A percentile compares a stretch with the other conserved stretches of the same genome.
Evolutionary conservation across 805 yeast species (phyloP).

Genomic region (Sugiyamaella chiloensis): DNA sequence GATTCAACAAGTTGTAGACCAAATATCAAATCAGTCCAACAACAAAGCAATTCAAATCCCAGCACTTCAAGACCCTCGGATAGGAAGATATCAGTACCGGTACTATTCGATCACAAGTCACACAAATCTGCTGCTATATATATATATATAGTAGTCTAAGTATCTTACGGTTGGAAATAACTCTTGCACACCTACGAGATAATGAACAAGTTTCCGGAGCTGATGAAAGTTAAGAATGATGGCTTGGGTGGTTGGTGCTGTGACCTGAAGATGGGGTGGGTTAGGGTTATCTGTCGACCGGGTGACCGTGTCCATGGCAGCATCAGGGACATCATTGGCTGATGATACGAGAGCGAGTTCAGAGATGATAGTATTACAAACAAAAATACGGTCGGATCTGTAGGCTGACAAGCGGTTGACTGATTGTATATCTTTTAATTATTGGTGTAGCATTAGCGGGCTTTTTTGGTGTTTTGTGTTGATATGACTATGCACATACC

Average conservation of each 20-base stretch:
- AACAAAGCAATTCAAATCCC: too few species aligned
- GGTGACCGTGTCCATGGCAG: conserved; percentile 1
- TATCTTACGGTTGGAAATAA: background rate
- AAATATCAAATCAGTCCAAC: background rate
- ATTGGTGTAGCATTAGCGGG: background rate
- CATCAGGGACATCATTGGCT: conserved; percentile 2
- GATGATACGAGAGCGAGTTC: background rate
- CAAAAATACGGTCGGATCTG: too few species aligned
- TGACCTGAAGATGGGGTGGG: conserved; percentile 1
- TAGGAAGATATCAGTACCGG: background rate
- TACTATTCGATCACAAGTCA: background rate
- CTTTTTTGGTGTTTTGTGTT: background rate
- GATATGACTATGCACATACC: background rate
- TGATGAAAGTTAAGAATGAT: background rate
- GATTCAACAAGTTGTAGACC: background rate
- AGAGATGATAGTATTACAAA: background rate
- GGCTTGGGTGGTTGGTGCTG: conserved; percentile 1
- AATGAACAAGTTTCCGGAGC: too few species aligned
- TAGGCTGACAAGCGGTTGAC: background rate
- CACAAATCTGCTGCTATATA: background rate
- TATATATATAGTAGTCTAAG: background rate
- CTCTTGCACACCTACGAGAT: too few species aligned
- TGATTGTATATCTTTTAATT: background rate
- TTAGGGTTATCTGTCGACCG: background rate
- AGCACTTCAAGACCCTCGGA: too few species aligned